These are phyloP conservation scores for Penicillium sp. DNA, from an alignment of 2,329 filamentous ascomycete genomes.

Conservation along the genomic window DNA sequence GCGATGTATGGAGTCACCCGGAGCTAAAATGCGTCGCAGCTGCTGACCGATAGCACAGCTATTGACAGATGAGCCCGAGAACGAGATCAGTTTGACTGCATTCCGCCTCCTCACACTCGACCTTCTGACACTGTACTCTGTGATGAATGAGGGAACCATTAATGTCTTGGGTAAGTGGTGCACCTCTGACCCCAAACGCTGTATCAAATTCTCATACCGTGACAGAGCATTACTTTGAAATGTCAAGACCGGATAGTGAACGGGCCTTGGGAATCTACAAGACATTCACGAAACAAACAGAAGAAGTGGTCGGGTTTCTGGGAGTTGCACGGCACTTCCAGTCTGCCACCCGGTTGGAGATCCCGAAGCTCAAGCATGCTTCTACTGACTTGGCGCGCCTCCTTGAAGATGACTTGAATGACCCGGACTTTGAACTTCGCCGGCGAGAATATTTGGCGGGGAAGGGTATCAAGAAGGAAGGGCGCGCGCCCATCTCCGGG, in stretches of 20 bases:
- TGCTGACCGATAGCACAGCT: slow-evolving; percentile 58
- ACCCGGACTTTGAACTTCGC: slow-evolving; percentile 93
- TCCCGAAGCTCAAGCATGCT: slow-evolving; percentile 95
- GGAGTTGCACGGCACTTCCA: slow-evolving; percentile 86
- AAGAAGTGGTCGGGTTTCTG: slow-evolving; percentile 88
- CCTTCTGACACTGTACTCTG: slow-evolving; percentile 84
- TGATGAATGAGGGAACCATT: slow-evolving; percentile 95
- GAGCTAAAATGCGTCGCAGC: background rate
- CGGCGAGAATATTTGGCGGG: slow-evolving; percentile 88
- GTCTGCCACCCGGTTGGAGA: slow-evolving; percentile 86
- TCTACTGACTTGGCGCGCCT: slow-evolving; percentile 87
- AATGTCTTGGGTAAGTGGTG: slow-evolving; percentile 77
- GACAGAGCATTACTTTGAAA: slow-evolving; percentile 93
- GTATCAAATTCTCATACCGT: slow-evolving; percentile 11
- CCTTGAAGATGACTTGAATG: slow-evolving; percentile 90
- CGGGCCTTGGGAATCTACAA: slow-evolving; percentile 90
- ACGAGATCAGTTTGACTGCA: slow-evolving; percentile 93
- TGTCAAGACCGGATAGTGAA: slow-evolving; percentile 92
- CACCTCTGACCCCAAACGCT: background rate
- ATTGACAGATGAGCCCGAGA: slow-evolving; percentile 84
- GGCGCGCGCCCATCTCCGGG: slow-evolving; percentile 37
- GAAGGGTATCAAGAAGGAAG: slow-evolving; percentile 68
- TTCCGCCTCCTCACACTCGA: slow-evolving; percentile 91
- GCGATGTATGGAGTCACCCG: slow-evolving; percentile 67
- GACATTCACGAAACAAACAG: slow-evolving; percentile 87